These are phyloP conservation scores for Penicillium longicatenatum DNA, from an alignment of 495 filamentous ascomycete species.

Conservation along the genomic window DNA sequence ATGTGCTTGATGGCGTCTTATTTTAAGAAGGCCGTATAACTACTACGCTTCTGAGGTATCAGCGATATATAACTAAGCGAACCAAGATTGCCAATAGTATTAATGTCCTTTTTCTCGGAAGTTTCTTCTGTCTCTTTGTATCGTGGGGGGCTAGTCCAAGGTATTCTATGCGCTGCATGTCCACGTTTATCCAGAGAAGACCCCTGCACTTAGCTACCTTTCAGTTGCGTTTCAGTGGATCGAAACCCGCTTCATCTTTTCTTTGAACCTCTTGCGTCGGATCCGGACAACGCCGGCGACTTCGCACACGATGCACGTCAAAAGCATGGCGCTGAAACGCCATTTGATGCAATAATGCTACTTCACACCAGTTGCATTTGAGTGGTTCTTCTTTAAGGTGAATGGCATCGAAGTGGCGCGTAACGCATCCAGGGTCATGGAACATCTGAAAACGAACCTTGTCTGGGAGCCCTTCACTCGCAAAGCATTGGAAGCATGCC, in stretches of 20 bases:
- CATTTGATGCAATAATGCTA: conserved; percentile 18
- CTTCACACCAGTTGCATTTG: conserved; percentile 19
- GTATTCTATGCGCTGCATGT: background rate
- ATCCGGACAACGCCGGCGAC: conserved; percentile 16
- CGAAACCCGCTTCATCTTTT: conserved; percentile 6
- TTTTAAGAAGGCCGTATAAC: too few species aligned
- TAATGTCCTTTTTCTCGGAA: too few species aligned
- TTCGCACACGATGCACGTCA: conserved; percentile 17
- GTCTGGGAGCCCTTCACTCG: conserved; percentile 6
- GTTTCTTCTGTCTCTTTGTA: too few species aligned
- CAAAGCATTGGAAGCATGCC: conserved; percentile 14
- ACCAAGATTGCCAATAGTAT: too few species aligned
- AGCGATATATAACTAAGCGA: too few species aligned
- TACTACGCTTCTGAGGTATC: too few species aligned
- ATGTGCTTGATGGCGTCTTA: too few species aligned
- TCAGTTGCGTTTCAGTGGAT: background rate
- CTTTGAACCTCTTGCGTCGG: conserved; percentile 10
- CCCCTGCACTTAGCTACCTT: background rate
- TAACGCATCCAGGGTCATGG: background rate
- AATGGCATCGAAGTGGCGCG: conserved; percentile 8
- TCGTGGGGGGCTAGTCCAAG: background rate
- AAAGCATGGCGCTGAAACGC: conserved; percentile 17
- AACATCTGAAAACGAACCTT: conserved; percentile 13
- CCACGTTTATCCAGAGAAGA: background rate
- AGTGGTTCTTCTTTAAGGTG: conserved; percentile 16